Evolutionary conservation across 1,284 basidiomycete genomes (phyloP).

Genomic region (Boletus chippewaensis): DNA sequence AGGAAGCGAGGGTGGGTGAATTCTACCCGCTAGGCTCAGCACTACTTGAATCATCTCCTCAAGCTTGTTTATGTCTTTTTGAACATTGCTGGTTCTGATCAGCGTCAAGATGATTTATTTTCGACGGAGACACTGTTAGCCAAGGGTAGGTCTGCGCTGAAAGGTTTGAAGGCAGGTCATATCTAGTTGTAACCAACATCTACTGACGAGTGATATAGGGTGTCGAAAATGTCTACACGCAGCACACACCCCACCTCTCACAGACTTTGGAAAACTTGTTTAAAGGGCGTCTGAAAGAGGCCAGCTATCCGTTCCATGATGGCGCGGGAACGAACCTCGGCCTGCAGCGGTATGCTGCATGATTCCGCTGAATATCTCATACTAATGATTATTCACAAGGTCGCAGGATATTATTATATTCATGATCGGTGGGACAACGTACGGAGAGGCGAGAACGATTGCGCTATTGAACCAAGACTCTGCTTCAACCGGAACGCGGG

Average conservation of each 20-base stretch:
- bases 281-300: conserved; percentile 81
- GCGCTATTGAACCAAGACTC: conserved; percentile 81
- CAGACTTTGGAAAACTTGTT: conserved; percentile 90
- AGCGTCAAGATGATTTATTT: conserved; percentile 96
- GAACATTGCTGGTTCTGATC: conserved; percentile 92
- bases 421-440: conserved; percentile 91
- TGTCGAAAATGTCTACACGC: conserved; percentile 99
- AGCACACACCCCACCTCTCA: conserved; percentile 90
- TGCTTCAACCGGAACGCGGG: conserved; percentile 52
- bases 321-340: conserved; percentile 58
- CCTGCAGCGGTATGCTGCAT: conserved; percentile 51
- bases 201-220: conserved; percentile 46
- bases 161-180: conserved; percentile 77
- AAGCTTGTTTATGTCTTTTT: conserved; percentile 91
- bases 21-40: not conserved
- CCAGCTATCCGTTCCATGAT: conserved; percentile 87
- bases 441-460: conserved; percentile 84
- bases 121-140: conserved; percentile 94
- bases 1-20: conserved; percentile 70
- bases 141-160: conserved; percentile 89
- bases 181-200: not conserved
- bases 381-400: conserved; percentile 36
- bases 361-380: not conserved
- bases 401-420: conserved; percentile 94
- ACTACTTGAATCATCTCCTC: conserved; percentile 3